These are phyloP conservation scores for Nannochloropsis salina DNA, from an alignment of 108 stramenopile genomes.

Conservation along the genomic window DNA sequence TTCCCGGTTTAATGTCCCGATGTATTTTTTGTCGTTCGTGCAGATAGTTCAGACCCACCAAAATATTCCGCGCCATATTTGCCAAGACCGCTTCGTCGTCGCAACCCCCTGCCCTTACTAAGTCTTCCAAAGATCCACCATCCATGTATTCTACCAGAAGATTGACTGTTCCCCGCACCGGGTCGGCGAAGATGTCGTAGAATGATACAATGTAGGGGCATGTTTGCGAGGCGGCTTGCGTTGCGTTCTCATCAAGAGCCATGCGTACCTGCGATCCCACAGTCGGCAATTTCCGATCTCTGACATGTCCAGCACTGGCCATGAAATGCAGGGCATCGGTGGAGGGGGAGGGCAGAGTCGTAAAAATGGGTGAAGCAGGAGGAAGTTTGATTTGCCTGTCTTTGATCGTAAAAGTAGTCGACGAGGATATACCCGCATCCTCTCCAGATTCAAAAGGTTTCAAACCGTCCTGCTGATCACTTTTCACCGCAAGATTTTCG, in stretches of 20 bases:
- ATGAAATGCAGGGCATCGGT: too few species aligned
- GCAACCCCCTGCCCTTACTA: conserved; percentile 52
- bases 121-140: conserved; percentile 54
- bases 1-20: conserved; percentile 65
- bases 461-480: too few species aligned
- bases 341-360: too few species aligned
- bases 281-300: neutral
- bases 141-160: conserved; percentile 59
- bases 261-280: neutral
- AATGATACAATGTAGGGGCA: conserved; percentile 35
- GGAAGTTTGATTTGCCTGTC: too few species aligned
- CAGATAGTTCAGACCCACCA: conserved; percentile 55
- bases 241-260: neutral
- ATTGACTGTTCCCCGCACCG: conserved; percentile 40
- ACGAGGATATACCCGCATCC: too few species aligned
- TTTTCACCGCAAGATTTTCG: too few species aligned
- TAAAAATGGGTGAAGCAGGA: too few species aligned
- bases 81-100: conserved; percentile 53
- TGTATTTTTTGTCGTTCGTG: conserved; percentile 56
- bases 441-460: too few species aligned
- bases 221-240: neutral
- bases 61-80: conserved; percentile 41
- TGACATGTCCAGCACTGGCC: too few species aligned
- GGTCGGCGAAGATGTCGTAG: conserved; percentile 51
- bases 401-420: too few species aligned